Percentiles rank a stretch among this genome's conserved stretches.
phyloP scores from a whole-genome alignment of 1,284 basidiomycete species.

The Ustanciosporium gigantosporum region DNA sequence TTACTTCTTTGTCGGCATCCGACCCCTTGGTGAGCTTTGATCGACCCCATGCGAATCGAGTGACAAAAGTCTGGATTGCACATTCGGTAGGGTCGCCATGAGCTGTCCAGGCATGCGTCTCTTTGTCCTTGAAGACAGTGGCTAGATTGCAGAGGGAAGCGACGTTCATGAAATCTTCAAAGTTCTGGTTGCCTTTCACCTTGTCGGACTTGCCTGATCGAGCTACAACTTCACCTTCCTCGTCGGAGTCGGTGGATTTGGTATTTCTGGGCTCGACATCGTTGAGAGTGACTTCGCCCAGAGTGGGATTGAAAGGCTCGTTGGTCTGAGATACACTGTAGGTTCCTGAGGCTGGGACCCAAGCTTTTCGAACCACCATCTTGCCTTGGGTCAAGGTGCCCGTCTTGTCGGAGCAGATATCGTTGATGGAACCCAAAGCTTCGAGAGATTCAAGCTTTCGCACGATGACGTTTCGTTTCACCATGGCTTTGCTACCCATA shows the following conservation, averaged over 20 bases:
- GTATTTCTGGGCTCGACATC: constrained; percentile 44
- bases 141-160: constrained; percentile 60
- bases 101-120: constrained; percentile 66
- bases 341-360: constrained; percentile 55
- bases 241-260: constrained; percentile 23
- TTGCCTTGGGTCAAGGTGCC: constrained; percentile 59
- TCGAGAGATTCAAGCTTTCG: constrained; percentile 62
- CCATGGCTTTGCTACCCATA: constrained; percentile 67
- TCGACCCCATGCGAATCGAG: constrained; percentile 61
- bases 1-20: constrained; percentile 34
- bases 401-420: constrained; percentile 61
- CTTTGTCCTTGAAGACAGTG: constrained; percentile 57
- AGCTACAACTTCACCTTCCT: constrained; percentile 62
- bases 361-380: constrained; percentile 58
- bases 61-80: constrained; percentile 71
- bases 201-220: constrained; percentile 43
- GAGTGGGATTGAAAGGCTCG: constrained; percentile 57
- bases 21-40: constrained; percentile 42
- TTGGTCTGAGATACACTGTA: constrained; percentile 54
- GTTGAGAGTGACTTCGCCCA: constrained; percentile 62
- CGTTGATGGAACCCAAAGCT: constrained; percentile 57
- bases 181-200: constrained; percentile 33
- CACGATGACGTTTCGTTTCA: constrained; percentile 66
- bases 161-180: constrained; percentile 53
- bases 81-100: constrained; percentile 71